phyloP scores from a whole-genome alignment of 176 grass and related monocot genomes.

The Tillandsia leiboldiana region DNA sequence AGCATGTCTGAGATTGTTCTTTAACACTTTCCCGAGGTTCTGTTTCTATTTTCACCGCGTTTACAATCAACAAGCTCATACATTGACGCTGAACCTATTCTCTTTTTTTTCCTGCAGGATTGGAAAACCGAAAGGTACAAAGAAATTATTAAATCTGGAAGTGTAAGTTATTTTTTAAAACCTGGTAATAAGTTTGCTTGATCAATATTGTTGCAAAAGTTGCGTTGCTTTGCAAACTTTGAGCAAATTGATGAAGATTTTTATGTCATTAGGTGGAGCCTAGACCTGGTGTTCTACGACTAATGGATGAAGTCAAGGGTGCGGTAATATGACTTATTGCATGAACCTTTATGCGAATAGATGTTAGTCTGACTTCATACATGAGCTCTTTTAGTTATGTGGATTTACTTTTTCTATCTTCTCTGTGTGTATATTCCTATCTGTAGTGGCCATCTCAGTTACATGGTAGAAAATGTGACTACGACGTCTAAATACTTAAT shows the following conservation, averaged over 20 bases:
- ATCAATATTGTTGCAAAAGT: neutral
- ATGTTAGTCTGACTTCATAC: neutral
- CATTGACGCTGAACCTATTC: neutral
- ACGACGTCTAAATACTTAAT: neutral
- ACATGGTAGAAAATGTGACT: neutral
- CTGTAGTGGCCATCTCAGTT: neutral
- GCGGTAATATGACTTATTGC: slow-evolving; percentile 60
- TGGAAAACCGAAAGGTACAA: slow-evolving; percentile 99
- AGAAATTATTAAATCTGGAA: slow-evolving; percentile 90
- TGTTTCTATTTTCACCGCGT: neutral
- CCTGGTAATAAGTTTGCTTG: neutral
- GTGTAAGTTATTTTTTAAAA: slow-evolving; percentile 37
- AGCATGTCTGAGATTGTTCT: neutral
- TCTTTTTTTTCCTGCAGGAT: slow-evolving; percentile 45
- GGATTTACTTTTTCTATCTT: neutral
- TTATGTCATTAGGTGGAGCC: slow-evolving; percentile 54
- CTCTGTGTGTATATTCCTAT: neutral
- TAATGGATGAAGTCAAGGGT: slow-evolving; percentile 96
- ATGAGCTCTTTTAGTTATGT: neutral
- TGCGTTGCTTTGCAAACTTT: slow-evolving; percentile 6
- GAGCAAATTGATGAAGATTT: neutral
- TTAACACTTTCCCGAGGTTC: neutral
- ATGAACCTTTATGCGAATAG: neutral
- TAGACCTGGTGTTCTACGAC: slow-evolving; percentile 65
- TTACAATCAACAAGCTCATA: neutral